phyloP scores from a whole-genome alignment of 2,329 filamentous ascomycete genomes.

The Exserohilum turcica region DNA sequence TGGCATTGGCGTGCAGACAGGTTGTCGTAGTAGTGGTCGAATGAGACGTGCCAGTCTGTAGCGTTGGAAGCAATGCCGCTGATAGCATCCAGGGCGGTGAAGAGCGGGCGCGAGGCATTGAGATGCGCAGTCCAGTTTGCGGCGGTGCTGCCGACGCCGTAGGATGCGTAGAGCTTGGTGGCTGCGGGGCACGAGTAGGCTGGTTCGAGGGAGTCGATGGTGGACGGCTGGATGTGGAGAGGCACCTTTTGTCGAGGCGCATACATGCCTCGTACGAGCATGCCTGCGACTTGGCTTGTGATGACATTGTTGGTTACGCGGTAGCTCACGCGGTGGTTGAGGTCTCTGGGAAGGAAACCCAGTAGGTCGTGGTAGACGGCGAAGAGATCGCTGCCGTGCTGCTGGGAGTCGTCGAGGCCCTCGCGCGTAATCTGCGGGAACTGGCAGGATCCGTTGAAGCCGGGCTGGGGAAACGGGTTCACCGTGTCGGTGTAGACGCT shows the following conservation, averaged over 20 bases:
- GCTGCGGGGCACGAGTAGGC: slow-evolving; percentile 68
- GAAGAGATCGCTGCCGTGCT: slow-evolving; percentile 77
- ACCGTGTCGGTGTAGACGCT: slow-evolving; percentile 63
- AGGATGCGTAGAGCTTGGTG: slow-evolving; percentile 50
- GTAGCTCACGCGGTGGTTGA: slow-evolving; percentile 59
- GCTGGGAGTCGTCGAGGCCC: slow-evolving; percentile 74
- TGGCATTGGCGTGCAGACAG: slow-evolving; percentile 80
- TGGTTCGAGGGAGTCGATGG: slow-evolving; percentile 75
- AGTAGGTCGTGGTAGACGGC: slow-evolving; percentile 75
- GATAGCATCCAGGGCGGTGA: slow-evolving; percentile 66
- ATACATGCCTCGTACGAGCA: slow-evolving; percentile 72
- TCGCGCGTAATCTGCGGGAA: slow-evolving; percentile 79
- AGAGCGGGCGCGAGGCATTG: slow-evolving; percentile 60
- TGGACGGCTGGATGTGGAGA: slow-evolving; percentile 56
- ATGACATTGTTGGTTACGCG: slow-evolving; percentile 83
- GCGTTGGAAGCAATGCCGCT: slow-evolving; percentile 66
- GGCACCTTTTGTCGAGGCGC: slow-evolving; percentile 10
- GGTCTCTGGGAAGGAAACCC: slow-evolving; percentile 64
- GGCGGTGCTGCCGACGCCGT: slow-evolving; percentile 51
- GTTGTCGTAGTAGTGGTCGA: slow-evolving; percentile 87
- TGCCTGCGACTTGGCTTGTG: slow-evolving; percentile 78
- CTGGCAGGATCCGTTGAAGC: slow-evolving; percentile 75
- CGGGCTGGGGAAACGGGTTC: slow-evolving; percentile 70
- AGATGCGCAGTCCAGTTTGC: slow-evolving; percentile 69
- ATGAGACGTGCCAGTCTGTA: slow-evolving; percentile 69